Percentiles rank a stretch among this genome's conserved stretches.
phyloP scores from a whole-genome alignment of 768 basidiomycete genomes.

The Leccinum imitatum region DNA sequence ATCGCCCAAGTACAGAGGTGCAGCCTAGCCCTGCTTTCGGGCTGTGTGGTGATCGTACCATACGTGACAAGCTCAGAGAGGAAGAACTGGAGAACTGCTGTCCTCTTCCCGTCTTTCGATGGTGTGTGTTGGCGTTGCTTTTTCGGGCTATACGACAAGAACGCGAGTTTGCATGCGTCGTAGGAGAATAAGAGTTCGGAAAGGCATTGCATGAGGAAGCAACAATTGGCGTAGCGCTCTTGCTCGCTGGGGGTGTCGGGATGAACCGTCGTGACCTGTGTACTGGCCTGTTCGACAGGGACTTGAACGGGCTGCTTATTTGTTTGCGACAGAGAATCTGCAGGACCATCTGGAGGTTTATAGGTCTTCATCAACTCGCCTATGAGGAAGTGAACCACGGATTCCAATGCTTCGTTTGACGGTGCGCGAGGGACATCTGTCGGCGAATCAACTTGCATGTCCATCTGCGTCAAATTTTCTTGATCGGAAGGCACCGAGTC shows the following conservation, averaged over 20 bases:
- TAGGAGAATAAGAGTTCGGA: constrained; percentile 95
- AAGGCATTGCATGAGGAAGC: constrained; percentile 88
- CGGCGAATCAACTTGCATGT: constrained; percentile 61
- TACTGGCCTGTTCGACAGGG: constrained; percentile 17
- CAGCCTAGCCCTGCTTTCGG: constrained; percentile 53
- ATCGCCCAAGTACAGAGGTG: constrained; percentile 82
- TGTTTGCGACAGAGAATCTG: constrained; percentile 14
- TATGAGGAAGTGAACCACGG: constrained; percentile 68
- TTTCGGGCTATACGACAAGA: constrained; percentile 76
- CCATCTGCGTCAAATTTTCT: constrained; percentile 28
- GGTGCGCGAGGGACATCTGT: constrained; percentile 24
- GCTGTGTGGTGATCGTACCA: constrained; percentile 65
- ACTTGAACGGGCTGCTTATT: constrained; percentile 14
- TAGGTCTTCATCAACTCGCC: constrained; percentile 64
- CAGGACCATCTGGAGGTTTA: constrained; percentile 44
- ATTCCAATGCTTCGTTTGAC: constrained; percentile 51
- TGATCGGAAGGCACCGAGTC: constrained; percentile 13
- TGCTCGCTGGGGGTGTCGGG: constrained; percentile 20
- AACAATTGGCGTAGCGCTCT: constrained; percentile 52
- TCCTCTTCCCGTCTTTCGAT: constrained; percentile 68
- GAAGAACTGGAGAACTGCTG: constrained; percentile 74
- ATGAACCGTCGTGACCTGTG: constrained; percentile 11
- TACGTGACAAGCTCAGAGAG: constrained; percentile 82
- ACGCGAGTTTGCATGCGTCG: constrained; percentile 83
- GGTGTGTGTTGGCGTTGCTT: constrained; percentile 52